Evolutionary conservation across 306 rosid species (phyloP).

Genomic region (Medicago arabica): DNA sequence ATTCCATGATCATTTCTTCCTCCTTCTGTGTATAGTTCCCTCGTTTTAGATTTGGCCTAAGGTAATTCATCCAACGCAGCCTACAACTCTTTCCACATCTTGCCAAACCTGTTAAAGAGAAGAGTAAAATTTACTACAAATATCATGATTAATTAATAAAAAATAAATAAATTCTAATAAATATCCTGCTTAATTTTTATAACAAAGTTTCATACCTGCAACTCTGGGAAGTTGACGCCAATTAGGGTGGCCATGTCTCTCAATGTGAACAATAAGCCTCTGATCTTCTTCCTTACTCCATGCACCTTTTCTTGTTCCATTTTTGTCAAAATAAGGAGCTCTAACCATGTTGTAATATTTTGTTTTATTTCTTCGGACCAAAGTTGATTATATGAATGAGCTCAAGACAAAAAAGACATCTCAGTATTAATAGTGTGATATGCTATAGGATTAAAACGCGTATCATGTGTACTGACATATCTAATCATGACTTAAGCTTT

Average conservation of each 20-base stretch:
- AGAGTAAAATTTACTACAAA: not conserved
- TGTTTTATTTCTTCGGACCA: not conserved
- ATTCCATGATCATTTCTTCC: slow-evolving; percentile 59
- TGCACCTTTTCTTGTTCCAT: slow-evolving; percentile 50
- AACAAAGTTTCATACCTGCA: slow-evolving; percentile 41
- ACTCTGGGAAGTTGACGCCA: slow-evolving; percentile 55
- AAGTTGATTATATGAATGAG: slow-evolving; percentile 18
- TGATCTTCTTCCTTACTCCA: slow-evolving; percentile 53
- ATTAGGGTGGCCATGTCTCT: slow-evolving; percentile 45
- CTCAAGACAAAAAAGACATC: slow-evolving; percentile 15
- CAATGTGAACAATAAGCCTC: slow-evolving; percentile 32
- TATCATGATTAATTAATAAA: not conserved
- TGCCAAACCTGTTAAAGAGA: slow-evolving; percentile 50
- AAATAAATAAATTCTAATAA: not conserved
- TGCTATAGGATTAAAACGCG: slow-evolving; percentile 35
- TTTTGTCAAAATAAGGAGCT: slow-evolving; percentile 48
- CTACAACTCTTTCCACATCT: slow-evolving; percentile 95
- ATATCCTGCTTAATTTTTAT: not conserved
- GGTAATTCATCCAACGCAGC: slow-evolving; percentile 80
- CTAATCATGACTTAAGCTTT: slow-evolving; percentile 10
- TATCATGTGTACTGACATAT: slow-evolving; percentile 34
- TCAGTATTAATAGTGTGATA: slow-evolving; percentile 20
- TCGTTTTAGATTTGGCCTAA: slow-evolving; percentile 67
- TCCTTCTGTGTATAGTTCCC: slow-evolving; percentile 66
- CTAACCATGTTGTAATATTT: slow-evolving; percentile 46